Base-by-base conservation (phyloP, 2,329 filamentous ascomycete species). In the Venturia aucupariae region DNA sequence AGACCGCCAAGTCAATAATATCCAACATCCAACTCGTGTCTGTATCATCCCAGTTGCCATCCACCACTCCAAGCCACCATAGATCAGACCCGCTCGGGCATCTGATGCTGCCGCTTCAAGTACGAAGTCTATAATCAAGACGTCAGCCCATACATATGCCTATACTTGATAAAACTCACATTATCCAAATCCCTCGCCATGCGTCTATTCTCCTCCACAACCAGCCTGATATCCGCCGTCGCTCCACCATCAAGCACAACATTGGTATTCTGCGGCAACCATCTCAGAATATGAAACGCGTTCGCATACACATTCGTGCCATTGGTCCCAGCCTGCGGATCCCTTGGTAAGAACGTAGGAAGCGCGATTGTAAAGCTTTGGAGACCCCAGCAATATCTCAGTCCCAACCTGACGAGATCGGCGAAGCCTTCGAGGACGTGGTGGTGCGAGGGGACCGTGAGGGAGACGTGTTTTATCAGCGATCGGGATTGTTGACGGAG, bases 351-450 rank as follows among this genome's bases (percentile, higher is more conserved):
- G 48, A 69, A 69, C 3, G 69, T 67, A 24, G 72, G 75, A 60
- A 79, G 71, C 22, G 74, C 70, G 35, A 80, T 76, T 42, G 73
- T 74, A 61, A 79, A 73, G 0, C 69, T 75, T 67, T 76, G 74
- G 41, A 80, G 67, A 3, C 77, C 76, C 72, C 76, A 78, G 69
- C 77, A 79, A 67, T 79, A 80, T 5, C 78, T 72, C 61, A 80
- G 63, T 3, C 74, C 75, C 0, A 79, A 69, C n/a, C 78, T 75
- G 10, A 80, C 77, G 39, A 78, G 71, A 66, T 80, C 77, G 30
- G 76, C 73, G 68, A 80, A 80, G 35, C 75, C 75, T 65, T 79
- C 77, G 64, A 79, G 72, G 64, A 79, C 78, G 61, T 79, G 77
- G 69, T 77, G 76, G 67, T 79, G 77, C 7, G 72, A 75, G 44